These are phyloP conservation scores for Tympanopsis confertula DNA, from an alignment of 2,329 filamentous ascomycete species.

Conservation along the genomic window DNA sequence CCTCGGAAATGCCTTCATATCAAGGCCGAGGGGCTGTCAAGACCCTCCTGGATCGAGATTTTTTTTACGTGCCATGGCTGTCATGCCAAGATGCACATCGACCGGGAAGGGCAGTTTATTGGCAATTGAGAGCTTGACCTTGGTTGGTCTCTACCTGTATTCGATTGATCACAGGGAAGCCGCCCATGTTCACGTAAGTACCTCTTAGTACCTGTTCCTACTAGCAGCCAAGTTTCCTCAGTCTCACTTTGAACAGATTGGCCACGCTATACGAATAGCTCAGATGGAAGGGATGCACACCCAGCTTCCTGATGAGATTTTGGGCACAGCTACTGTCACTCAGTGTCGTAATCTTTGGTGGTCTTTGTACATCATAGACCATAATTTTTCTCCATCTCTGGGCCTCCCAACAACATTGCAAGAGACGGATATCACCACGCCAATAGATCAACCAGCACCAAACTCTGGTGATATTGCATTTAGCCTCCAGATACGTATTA, in stretches of 20 bases:
- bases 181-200: slow-evolving; percentile 16
- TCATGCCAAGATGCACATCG: slow-evolving; percentile 19
- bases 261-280: slow-evolving; percentile 25
- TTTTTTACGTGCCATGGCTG: slow-evolving; percentile 19
- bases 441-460: slow-evolving; percentile 14
- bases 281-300: slow-evolving; percentile 27
- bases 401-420: slow-evolving; percentile 21
- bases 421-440: slow-evolving; percentile 9
- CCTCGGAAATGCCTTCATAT: slow-evolving; percentile 13
- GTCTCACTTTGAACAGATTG: slow-evolving; percentile 14
- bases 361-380: slow-evolving; percentile 26
- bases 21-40: slow-evolving; percentile 3
- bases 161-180: slow-evolving; percentile 22
- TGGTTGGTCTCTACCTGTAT: slow-evolving; percentile 22
- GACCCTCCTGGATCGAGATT: slow-evolving; percentile 16
- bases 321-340: slow-evolving; percentile 16
- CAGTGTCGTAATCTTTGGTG: slow-evolving; percentile 26
- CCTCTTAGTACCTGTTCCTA: too few relatives aligned
- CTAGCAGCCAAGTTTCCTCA: too few relatives aligned
- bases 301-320: slow-evolving; percentile 21
- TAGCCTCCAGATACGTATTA: slow-evolving; percentile 21
- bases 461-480: slow-evolving; percentile 17
- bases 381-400: slow-evolving; percentile 23
- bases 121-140: slow-evolving; percentile 21
- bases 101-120: slow-evolving; percentile 23